These are phyloP conservation scores for Hydrangea macrophylla DNA, from an alignment of 148 eudicot genomes.

Conservation along the genomic window DNA sequence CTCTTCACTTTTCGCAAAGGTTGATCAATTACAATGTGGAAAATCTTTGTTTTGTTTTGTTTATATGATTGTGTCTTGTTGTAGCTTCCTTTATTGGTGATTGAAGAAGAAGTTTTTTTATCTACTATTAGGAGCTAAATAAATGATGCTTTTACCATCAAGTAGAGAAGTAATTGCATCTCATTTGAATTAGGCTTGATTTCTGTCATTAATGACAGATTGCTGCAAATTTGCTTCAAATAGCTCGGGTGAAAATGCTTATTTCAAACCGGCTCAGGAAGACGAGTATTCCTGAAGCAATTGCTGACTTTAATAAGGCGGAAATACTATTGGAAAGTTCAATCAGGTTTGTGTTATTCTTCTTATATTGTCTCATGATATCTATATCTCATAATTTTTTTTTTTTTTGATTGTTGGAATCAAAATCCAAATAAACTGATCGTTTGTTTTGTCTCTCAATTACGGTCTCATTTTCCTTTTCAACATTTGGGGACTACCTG, in stretches of 20 bases:
- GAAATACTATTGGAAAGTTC: constrained; percentile 50
- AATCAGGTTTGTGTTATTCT: constrained; percentile 50
- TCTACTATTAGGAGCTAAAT: too few species aligned
- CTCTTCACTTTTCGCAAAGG: too few species aligned
- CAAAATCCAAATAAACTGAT: background rate
- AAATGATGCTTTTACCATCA: too few species aligned
- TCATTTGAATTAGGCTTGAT: background rate
- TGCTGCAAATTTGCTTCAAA: constrained; percentile 67
- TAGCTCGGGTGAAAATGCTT: constrained; percentile 62
- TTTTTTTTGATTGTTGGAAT: background rate
- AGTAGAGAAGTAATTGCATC: background rate
- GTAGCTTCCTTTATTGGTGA: too few species aligned
- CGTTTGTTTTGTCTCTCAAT: background rate
- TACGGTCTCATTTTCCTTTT: too few species aligned
- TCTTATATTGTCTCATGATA: background rate
- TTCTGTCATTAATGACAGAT: constrained; percentile 39
- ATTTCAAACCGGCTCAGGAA: constrained; percentile 33
- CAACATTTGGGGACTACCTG: too few species aligned
- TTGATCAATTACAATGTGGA: too few species aligned
- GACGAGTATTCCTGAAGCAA: constrained; percentile 41
- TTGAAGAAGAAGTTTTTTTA: too few species aligned
- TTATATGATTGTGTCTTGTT: too few species aligned
- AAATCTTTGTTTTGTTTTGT: too few species aligned
- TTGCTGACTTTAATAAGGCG: constrained; percentile 55
- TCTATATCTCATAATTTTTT: background rate